Percentiles rank a stretch among this genome's conserved stretches.
Evolutionary conservation across 495 filamentous ascomycete genomes (phyloP).

Genomic region (Parmelia sp.): DNA sequence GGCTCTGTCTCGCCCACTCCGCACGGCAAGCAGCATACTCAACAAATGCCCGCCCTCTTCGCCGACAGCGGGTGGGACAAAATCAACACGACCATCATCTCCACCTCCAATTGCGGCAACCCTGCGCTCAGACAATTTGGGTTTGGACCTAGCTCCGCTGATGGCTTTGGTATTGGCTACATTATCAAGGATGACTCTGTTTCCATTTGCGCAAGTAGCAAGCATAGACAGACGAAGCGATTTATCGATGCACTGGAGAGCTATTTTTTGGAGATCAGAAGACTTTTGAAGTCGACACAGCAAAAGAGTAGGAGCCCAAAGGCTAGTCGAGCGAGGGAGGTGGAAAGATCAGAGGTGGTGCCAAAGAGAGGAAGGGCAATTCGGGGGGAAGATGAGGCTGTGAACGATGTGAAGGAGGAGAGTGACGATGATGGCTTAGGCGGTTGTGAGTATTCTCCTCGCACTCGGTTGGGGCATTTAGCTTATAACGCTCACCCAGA

Average conservation of each 20-base stretch:
- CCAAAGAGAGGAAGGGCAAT: conserved; percentile 42
- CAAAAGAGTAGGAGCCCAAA: conserved; percentile 48
- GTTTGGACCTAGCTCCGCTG: conserved; percentile 88
- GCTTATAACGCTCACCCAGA: conserved; percentile 47
- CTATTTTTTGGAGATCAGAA: conserved; percentile 85
- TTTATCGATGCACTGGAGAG: conserved; percentile 83
- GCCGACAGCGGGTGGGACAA: conserved; percentile 88
- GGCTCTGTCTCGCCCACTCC: conserved; percentile 29
- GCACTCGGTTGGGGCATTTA: conserved; percentile 16
- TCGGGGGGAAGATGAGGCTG: conserved; percentile 41
- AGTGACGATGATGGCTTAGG: conserved; percentile 86
- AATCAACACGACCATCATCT: conserved; percentile 88
- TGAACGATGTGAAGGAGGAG: conserved; percentile 55
- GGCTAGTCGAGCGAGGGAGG: conserved; percentile 61
- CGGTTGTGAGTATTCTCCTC: conserved; percentile 64
- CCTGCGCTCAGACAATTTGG: conserved; percentile 94
- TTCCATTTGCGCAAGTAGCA: conserved; percentile 83
- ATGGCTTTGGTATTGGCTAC: conserved; percentile 96
- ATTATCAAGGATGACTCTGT: conserved; percentile 97
- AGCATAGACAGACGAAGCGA: conserved; percentile 86
- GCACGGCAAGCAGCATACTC: conserved; percentile 29
- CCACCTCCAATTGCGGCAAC: conserved; percentile 98
- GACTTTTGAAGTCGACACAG: conserved; percentile 64
- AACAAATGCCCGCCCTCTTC: conserved; percentile 70
- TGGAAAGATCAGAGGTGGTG: conserved; percentile 45